phyloP scores from a whole-genome alignment of 768 basidiomycete genomes.

The Rhizopogon sp. region DNA sequence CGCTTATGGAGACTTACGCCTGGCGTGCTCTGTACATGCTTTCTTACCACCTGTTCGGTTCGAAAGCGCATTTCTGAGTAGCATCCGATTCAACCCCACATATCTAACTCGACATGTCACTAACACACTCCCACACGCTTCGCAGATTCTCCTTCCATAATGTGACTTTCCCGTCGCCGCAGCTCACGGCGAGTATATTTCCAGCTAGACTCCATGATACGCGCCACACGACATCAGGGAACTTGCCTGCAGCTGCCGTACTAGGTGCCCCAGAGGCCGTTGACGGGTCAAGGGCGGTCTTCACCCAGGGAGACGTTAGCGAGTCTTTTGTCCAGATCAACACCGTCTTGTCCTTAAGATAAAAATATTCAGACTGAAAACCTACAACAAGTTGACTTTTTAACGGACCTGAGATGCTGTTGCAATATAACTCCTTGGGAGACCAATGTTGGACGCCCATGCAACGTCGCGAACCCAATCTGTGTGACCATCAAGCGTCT shows the following conservation, averaged over 20 bases:
- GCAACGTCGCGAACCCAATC: slow-evolving; percentile 99
- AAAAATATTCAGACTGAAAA: neutral
- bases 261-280: slow-evolving; percentile 40
- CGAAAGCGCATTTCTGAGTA: too few relatives aligned
- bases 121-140: slow-evolving; percentile 95
- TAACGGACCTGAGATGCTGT: slow-evolving; percentile 77
- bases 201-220: slow-evolving; percentile 97
- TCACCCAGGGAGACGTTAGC: slow-evolving; percentile 70
- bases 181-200: slow-evolving; percentile 92
- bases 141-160: slow-evolving; percentile 96
- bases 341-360: slow-evolving; percentile 68
- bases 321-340: slow-evolving; percentile 88
- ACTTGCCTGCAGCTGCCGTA: slow-evolving; percentile 59
- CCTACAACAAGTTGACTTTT: neutral
- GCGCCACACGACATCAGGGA: slow-evolving; percentile 96
- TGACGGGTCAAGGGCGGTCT: slow-evolving; percentile 73
- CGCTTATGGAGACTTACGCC: too few relatives aligned
- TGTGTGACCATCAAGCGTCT: slow-evolving; percentile 85
- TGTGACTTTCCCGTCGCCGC: slow-evolving; percentile 95
- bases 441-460: slow-evolving; percentile 95
- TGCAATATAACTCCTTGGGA: slow-evolving; percentile 91
- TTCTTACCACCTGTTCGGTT: too few relatives aligned
- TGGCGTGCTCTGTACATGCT: too few relatives aligned
- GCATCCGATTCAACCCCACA: neutral
- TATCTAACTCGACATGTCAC: slow-evolving; percentile 79